Base-by-base conservation (phyloP, 352 stramenopile genomes). In the Blastocystis sp. region DNA sequence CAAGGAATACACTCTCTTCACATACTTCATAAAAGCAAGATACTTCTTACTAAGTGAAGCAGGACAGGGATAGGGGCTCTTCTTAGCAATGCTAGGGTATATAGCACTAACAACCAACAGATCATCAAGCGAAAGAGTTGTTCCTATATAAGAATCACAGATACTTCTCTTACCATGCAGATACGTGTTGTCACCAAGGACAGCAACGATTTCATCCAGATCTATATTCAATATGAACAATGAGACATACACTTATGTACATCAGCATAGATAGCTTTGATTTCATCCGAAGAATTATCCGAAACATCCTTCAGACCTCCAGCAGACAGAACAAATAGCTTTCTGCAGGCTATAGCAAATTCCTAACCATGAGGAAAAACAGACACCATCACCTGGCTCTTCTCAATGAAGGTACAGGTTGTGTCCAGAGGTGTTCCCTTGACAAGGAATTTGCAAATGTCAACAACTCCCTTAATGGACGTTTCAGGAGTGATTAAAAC, bases 1-100 rank as follows among this genome's bases (percentile, higher is more conserved):
- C 24, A 27, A 46, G 6, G 32, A 16, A 16, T 85, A 85, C 74
- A 67, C 37, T 0, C 27, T 29, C 74, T 85, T 85, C 32, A 85
- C 74, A 49, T 85, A 85, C n/a, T 85, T 85, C 74, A 85, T 85
- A 37, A 85, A 85, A 32, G 42, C 5, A 14, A 85, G 24, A 37
- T 73, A 85, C 2, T 69, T n/a, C 56, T 73, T 67, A 56, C 56
- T 73, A 37, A 85, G 24, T 1, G 74, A 85, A 11, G 74, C 49
- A 39, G 74, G 74, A 43, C 43, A 85, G 19, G 74, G 74, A 35
- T 73, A 85, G 14, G 59, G 29, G 49, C 59, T 85, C 59, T 85
- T 85, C 74, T 85, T 85, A 1, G 74, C 74, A 49, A 85, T 85
- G 59, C 39, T 27, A 0, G 74, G 56, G 39, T 85, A 85, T n/a